These are phyloP conservation scores for Microsporum audouinii DNA, from an alignment of 2,329 filamentous ascomycete genomes.

Conservation along the genomic window DNA sequence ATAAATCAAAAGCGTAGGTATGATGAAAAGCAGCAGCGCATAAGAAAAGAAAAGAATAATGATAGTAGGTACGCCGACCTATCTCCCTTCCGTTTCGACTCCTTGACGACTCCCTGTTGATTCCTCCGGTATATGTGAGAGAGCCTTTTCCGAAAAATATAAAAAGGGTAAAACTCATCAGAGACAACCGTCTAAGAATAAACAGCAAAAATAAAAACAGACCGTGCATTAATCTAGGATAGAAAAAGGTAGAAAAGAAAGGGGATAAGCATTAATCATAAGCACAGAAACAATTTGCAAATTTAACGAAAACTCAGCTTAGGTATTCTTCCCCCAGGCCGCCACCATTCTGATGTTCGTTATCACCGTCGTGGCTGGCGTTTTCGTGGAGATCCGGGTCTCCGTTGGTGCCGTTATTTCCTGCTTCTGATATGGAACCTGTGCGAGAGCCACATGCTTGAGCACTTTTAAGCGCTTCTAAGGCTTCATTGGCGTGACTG, in stretches of 20 bases:
- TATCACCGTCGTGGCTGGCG: conserved; percentile 17
- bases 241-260: conserved; percentile 9
- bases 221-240: background rate
- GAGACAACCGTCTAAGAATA: conserved; percentile 4
- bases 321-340: conserved; percentile 21
- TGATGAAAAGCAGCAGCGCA: background rate
- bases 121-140: background rate
- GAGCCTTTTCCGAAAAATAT: background rate
- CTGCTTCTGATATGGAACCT: conserved; percentile 17
- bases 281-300: background rate
- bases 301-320: conserved; percentile 8
- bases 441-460: conserved; percentile 27
- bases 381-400: conserved; percentile 16
- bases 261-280: conserved; percentile 4
- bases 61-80: conserved; percentile 12
- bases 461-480: conserved; percentile 32
- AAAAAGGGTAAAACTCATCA: background rate
- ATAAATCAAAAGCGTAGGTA: background rate
- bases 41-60: background rate
- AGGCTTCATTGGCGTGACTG: conserved; percentile 37
- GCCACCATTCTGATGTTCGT: conserved; percentile 14
- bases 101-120: background rate
- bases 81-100: conserved; percentile 1
- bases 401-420: conserved; percentile 16
- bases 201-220: conserved; percentile 7